phyloP scores from a whole-genome alignment of 106 monocot species.

The Hemerocallis citrina region DNA sequence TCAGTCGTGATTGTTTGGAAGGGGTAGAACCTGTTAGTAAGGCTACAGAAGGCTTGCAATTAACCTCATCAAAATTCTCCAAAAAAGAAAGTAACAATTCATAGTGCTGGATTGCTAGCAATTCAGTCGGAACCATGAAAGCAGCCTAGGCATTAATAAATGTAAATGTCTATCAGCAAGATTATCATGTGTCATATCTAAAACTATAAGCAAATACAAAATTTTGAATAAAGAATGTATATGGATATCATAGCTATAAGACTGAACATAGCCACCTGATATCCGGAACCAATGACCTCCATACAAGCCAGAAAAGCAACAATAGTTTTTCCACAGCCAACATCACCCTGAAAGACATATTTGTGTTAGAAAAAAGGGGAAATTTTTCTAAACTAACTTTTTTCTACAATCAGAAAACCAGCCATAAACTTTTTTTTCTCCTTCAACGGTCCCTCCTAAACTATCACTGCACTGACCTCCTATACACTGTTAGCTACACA shows the following conservation, averaged over 20 bases:
- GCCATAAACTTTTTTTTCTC: not conserved
- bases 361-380: slow-evolving; percentile 5
- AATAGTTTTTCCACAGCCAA: slow-evolving; percentile 97
- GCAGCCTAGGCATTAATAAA: slow-evolving; percentile 54
- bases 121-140: slow-evolving; percentile 95
- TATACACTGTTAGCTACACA: too few relatives aligned
- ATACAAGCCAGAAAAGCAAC: slow-evolving; percentile 95
- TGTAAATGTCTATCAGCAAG: slow-evolving; percentile 1
- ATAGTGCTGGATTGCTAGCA: slow-evolving; percentile 90
- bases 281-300: slow-evolving; percentile 91
- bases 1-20: slow-evolving; percentile 47
- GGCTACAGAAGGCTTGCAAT: slow-evolving; percentile 58
- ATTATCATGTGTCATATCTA: not conserved
- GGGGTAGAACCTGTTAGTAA: slow-evolving; percentile 91
- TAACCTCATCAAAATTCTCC: slow-evolving; percentile 33
- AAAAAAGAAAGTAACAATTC: slow-evolving; percentile 60
- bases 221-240: not conserved
- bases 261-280: slow-evolving; percentile 50
- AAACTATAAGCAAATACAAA: not conserved
- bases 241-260: not conserved
- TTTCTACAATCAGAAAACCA: too few relatives aligned
- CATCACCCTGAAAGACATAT: slow-evolving; percentile 69
- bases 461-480: too few relatives aligned
- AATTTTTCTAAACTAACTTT: not conserved
- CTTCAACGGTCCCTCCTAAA: not conserved